Base-by-base conservation (phyloP, 2,329 filamentous ascomycete genomes). In the Penicillium sumatraense region DNA sequence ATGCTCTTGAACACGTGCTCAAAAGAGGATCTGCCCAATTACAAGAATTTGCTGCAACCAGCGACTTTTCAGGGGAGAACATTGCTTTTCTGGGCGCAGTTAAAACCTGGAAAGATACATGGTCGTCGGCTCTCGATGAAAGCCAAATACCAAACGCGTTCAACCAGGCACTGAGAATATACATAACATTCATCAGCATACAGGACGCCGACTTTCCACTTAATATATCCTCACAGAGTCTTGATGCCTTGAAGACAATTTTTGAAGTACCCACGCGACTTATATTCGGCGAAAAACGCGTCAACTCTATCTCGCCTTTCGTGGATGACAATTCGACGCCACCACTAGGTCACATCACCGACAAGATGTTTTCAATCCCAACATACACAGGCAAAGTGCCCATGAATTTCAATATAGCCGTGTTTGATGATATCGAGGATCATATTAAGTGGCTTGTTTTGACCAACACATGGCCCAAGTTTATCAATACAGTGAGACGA, bases 1-100 rank as follows among this genome's bases (percentile, higher is more conserved):
- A 56, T 20, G 53, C 53, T 16, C 48, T 51, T n/a, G 53, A 51
- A 10, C 42, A 51, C 18, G 49, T 49, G 7, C 53, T 56, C 3
- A 35, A 23, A 27, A 42, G 52, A 3, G 51, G 33, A n/a, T 29
- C 49, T 8, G 27, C 10, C 2, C 31, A 42, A 27, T 78, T 90
- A 0, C 83, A 87, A 53, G 73, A 84, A 49, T 90, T 88, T 67
- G 86, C 87, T 0, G 86, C 86, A 0, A 76, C 83, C 1, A 80
- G 82, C 31, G 87, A 89, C 62, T 89, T 89, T 66, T 89, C 86
- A 0, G 87, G 86, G 13, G 87, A 90, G 68, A 90, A 90, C 66
- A 86, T 89, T 60, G 82, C 86, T 44, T 89, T 89, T 68, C 72
- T 89, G 5, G 83, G 80, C 8, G 75, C 78, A 36, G 81, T 88